Evolutionary conservation across 2,329 filamentous ascomycete species (phyloP).

Genomic region (Blumeria hordei): DNA sequence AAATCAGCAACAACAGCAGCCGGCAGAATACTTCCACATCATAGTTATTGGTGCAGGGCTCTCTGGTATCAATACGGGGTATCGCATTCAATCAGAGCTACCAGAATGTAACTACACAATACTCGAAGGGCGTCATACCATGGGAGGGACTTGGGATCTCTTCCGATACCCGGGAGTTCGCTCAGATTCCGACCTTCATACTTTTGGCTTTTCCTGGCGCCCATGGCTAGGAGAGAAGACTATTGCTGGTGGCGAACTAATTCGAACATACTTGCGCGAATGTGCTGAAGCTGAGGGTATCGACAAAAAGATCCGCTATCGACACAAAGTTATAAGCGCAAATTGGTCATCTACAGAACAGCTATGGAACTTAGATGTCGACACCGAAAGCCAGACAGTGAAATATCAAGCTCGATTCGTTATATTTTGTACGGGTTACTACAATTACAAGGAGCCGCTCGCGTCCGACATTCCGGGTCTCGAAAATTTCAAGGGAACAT

Average conservation of each 20-base stretch:
- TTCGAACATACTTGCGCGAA: constrained; percentile 28
- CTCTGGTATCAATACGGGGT: constrained; percentile 51
- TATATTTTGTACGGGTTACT: constrained; percentile 38
- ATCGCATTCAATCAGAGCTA: constrained; percentile 36
- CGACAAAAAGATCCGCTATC: constrained; percentile 27
- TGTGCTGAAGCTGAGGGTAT: constrained; percentile 28
- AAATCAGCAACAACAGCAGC: too few species aligned
- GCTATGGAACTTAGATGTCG: constrained; percentile 25
- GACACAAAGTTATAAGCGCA: constrained; percentile 23
- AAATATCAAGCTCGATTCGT: constrained; percentile 22
- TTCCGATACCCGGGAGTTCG: constrained; percentile 54
- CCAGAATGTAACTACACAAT: constrained; percentile 35
- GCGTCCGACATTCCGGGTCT: constrained; percentile 30
- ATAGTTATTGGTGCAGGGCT: constrained; percentile 52
- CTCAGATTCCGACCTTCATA: constrained; percentile 36
- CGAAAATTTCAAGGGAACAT: constrained; percentile 29
- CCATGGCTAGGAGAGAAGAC: constrained; percentile 33
- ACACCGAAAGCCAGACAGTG: constrained; percentile 14
- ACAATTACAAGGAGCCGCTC: constrained; percentile 33
- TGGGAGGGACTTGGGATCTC: constrained; percentile 60
- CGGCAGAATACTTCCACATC: constrained; percentile 19
- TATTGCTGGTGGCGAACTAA: constrained; percentile 27
- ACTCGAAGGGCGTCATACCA: constrained; percentile 36
- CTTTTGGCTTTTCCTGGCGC: constrained; percentile 43
- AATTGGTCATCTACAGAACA: constrained; percentile 30